Evolutionary conservation across 257 asterid species (phyloP), one percentile per base, ranked within the genome.

Genomic region (Leonotis leonurus): DNA sequence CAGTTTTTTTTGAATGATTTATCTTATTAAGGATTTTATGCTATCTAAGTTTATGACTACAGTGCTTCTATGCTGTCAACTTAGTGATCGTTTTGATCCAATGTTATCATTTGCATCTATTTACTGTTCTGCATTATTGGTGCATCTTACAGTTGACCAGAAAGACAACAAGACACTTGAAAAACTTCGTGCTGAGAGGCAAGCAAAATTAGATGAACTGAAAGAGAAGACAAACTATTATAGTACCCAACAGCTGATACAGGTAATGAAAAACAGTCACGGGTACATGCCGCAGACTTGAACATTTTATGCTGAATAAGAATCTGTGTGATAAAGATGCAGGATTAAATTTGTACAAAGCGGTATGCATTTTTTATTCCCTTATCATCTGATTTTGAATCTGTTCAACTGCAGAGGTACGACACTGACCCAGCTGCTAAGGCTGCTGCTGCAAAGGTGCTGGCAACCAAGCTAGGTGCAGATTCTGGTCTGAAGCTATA

Each of bases 141-240:
- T 18, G 2, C 25, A 32, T 59, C 43, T 39, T 62, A 72, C 75
- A 86, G 98, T 80, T 56, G 97, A 86, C 66, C 69, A 70, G 77
- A 92, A 78, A 76, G 98, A 92, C 77, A 81, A 81, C 62, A 86
- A 75, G 72, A 81, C 83, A 22, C 73, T 91, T 78, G 90, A 88
- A 66, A 86, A 73, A 71, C 95, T 91, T 61, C 83, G 85, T 55
- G 83, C 82, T 52, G 97, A 88, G 81, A 83, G 93, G 86, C 87
- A 81, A 70, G 94, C 83, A 33, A 91, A 88, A 73, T 84, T 88
- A 51, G 84, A 91, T 73, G 98, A 91, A 73, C 82, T 91, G 60
- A 91, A 91, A 75, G 98, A 91, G 84, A 88, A 76, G 75, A 81
- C 97, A 35, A 91, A 91, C 64, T 91, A 82, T 80, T 91, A 91